These are phyloP conservation scores for Fonsecaea monophora DNA, from an alignment of 2,329 filamentous ascomycete species.

Conservation along the genomic window DNA sequence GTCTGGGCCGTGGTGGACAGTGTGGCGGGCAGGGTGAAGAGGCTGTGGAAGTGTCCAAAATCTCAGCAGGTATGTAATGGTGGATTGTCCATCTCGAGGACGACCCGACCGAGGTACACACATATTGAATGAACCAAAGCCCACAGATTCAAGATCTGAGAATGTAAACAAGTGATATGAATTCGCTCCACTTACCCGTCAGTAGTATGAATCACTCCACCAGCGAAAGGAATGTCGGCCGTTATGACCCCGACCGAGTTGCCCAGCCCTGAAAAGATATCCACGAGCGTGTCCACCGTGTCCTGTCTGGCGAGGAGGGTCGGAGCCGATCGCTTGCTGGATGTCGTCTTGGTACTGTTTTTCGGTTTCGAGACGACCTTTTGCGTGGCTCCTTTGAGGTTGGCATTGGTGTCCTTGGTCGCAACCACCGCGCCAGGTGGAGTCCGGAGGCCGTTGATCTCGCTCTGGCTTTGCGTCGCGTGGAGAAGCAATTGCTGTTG, in stretches of 20 bases:
- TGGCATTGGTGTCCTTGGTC: conserved; percentile 17
- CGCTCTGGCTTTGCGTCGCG: conserved; percentile 15
- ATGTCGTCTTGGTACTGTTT: conserved; percentile 17
- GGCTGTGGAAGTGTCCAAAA: background rate
- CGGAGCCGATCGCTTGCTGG: conserved; percentile 9
- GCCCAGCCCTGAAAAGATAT: conserved; percentile 15
- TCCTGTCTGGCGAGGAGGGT: conserved; percentile 15
- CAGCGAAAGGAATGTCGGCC: conserved; percentile 12
- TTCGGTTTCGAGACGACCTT: conserved; percentile 14
- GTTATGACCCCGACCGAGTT: conserved; percentile 13
- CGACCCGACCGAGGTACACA: too few species aligned
- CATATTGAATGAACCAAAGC: too few species aligned
- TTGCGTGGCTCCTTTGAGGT: conserved; percentile 11
- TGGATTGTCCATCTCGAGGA: background rate
- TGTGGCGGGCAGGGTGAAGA: conserved; percentile 16
- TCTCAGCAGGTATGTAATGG: background rate
- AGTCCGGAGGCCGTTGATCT: conserved; percentile 18
- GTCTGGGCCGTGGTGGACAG: conserved; percentile 8
- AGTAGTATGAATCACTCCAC: conserved; percentile 17
- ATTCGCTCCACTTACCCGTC: conserved; percentile 4
- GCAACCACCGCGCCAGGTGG: conserved; percentile 13
- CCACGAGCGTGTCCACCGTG: conserved; percentile 6
- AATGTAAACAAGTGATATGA: background rate
- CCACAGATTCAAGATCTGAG: too few species aligned
- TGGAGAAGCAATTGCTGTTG: conserved; percentile 19